Percentiles rank a stretch among this genome's conserved stretches.
These are phyloP conservation scores for Colletotrichum abscissum DNA, from an alignment of 2,329 filamentous ascomycete genomes.

Conservation along the genomic window DNA sequence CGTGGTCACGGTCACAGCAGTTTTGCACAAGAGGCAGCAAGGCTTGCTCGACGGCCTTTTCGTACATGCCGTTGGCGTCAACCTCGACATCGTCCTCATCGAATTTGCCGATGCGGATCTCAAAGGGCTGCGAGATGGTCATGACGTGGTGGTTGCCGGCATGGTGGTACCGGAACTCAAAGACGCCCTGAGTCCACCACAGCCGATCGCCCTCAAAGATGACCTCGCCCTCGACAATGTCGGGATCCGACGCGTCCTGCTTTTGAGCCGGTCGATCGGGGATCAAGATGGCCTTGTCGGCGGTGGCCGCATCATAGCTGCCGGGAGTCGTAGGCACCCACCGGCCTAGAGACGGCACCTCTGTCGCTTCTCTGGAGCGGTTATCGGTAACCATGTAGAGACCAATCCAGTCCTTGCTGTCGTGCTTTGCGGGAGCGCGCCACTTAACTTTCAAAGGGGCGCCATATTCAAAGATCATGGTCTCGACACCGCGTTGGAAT, in stretches of 20 bases:
- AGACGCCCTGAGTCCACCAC: slow-evolving; percentile 97
- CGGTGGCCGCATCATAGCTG: slow-evolving; percentile 78
- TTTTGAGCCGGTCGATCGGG: slow-evolving; percentile 70
- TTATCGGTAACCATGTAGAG: slow-evolving; percentile 98
- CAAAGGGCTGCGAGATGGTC: slow-evolving; percentile 93
- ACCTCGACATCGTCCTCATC: slow-evolving; percentile 77
- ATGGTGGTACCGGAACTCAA: slow-evolving; percentile 98
- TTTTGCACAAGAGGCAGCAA: slow-evolving; percentile 88
- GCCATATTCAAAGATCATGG: slow-evolving; percentile 87
- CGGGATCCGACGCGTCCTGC: slow-evolving; percentile 61
- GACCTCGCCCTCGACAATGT: slow-evolving; percentile 82
- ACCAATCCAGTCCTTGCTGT: slow-evolving; percentile 93
- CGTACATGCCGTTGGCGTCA: slow-evolving; percentile 70
- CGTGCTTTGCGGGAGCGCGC: slow-evolving; percentile 88
- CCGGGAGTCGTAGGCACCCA: slow-evolving; percentile 87
- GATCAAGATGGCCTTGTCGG: slow-evolving; percentile 80
- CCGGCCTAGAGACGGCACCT: slow-evolving; percentile 85
- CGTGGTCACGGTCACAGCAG: slow-evolving; percentile 91
- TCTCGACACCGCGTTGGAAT: slow-evolving; percentile 77
- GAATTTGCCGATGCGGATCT: slow-evolving; percentile 85
- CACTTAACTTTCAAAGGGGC: slow-evolving; percentile 90
- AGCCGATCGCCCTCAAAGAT: slow-evolving; percentile 92
- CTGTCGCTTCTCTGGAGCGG: slow-evolving; percentile 83
- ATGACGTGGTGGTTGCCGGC: slow-evolving; percentile 92
- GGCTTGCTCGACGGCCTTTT: slow-evolving; percentile 78